phyloP scores from a whole-genome alignment of 208 protist species.

The Wallacemonas collosoma region DNA sequence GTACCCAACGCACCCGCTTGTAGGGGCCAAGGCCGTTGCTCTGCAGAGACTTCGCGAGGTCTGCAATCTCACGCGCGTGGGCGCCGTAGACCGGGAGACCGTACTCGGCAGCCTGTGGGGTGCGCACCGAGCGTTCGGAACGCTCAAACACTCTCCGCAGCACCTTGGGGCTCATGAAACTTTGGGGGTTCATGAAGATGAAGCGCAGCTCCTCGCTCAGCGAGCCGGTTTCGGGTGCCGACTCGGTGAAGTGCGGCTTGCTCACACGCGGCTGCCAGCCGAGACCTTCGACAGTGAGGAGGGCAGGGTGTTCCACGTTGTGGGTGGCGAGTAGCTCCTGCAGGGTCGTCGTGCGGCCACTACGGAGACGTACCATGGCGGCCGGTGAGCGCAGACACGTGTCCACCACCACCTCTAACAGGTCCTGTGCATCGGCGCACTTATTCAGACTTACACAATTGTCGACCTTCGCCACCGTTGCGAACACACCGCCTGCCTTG shows the following conservation, averaged over 20 bases:
- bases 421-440: constrained; percentile 77
- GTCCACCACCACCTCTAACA: constrained; percentile 81
- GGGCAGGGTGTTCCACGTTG: constrained; percentile 56
- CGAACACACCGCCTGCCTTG: constrained; percentile 87
- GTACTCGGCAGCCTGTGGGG: constrained; percentile 80
- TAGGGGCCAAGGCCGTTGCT: constrained; percentile 62
- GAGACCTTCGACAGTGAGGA: constrained; percentile 82
- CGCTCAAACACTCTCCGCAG: constrained; percentile 56
- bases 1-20: constrained; percentile 93
- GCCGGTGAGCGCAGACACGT: constrained; percentile 62
- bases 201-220: constrained; percentile 84
- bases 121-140: constrained; percentile 46
- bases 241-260: constrained; percentile 27
- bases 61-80: constrained; percentile 53
- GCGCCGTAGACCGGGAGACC: constrained; percentile 81
- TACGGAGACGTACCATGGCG: constrained; percentile 46
- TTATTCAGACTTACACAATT: constrained; percentile 72
- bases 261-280: constrained; percentile 70
- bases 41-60: constrained; percentile 65
- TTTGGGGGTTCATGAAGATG: constrained; percentile 69
- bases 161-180: constrained; percentile 55
- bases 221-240: constrained; percentile 34
- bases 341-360: constrained; percentile 71
- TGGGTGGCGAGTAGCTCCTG: constrained; percentile 68
- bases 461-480: constrained; percentile 81